A percentile compares a stretch with the other conserved stretches of the same genome.
These are phyloP conservation scores for Naumovozyma baii DNA, from an alignment of 805 yeast genomes.

Conservation along the genomic window DNA sequence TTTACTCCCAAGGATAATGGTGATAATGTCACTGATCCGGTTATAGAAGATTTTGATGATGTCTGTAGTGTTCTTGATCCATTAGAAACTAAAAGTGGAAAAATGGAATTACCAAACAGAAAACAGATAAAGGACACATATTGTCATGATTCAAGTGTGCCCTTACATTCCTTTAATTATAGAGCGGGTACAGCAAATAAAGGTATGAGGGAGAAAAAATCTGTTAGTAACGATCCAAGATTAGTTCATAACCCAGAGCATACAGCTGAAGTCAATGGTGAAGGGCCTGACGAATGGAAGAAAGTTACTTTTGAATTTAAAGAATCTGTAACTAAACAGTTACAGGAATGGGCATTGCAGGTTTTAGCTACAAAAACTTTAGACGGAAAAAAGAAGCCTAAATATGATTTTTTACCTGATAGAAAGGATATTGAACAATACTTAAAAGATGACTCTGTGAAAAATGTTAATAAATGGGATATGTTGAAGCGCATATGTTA, in stretches of 20 bases:
- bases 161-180: conserved; percentile 62
- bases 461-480: conserved; percentile 55
- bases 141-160: not conserved
- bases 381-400: conserved; percentile 27
- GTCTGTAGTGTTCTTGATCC: conserved; percentile 1
- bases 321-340: conserved; percentile 43
- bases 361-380: conserved; percentile 30
- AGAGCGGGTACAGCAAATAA: conserved; percentile 80
- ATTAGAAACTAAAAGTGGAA: conserved; percentile 1
- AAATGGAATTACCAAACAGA: conserved; percentile 7
- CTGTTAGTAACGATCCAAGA: conserved; percentile 72
- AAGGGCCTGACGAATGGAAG: conserved; percentile 57
- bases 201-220: conserved; percentile 78
- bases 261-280: conserved; percentile 64
- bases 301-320: conserved; percentile 41
- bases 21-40: not conserved
- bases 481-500: conserved; percentile 63
- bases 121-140: not conserved
- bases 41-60: not conserved
- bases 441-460: conserved; percentile 37
- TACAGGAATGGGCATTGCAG: conserved; percentile 46
- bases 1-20: not conserved
- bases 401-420: conserved; percentile 37
- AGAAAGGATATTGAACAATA: conserved; percentile 48
- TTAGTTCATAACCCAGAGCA: conserved; percentile 60